These are phyloP conservation scores for Pseudocercospora cruenta DNA, from an alignment of 2,329 filamentous ascomycete genomes.

Conservation along the genomic window DNA sequence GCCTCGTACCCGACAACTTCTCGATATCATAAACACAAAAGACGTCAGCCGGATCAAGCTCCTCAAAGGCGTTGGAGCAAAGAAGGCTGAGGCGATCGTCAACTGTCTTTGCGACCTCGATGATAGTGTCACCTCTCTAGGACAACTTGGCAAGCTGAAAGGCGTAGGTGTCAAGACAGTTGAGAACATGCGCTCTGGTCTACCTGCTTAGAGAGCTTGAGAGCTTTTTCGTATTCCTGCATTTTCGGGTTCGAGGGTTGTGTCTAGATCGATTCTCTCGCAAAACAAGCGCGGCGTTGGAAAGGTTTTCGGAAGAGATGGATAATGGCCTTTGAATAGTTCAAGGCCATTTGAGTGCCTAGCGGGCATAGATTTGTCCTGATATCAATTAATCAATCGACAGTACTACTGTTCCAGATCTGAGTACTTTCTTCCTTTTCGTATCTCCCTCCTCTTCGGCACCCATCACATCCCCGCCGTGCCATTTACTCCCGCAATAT, in stretches of 20 bases:
- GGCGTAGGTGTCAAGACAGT: conserved; percentile 56
- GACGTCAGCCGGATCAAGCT: conserved; percentile 67
- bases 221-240: not conserved
- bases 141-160: conserved; percentile 50
- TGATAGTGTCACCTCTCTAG: conserved; percentile 44
- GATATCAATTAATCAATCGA: not conserved
- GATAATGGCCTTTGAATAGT: not conserved
- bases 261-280: no score
- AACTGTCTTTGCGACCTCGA: conserved; percentile 53
- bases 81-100: conserved; percentile 65
- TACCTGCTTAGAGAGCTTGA: conserved; percentile 13
- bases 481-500: no score
- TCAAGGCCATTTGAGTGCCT: not conserved
- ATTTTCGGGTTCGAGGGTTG: not conserved
- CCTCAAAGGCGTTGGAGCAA: conserved; percentile 71
- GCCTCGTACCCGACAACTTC: conserved; percentile 64
- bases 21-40: conserved; percentile 74
- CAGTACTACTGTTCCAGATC: not conserved
- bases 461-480: no score
- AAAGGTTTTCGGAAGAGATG: not conserved
- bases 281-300: conserved; percentile 7
- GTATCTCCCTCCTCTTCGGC: no score
- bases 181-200: conserved; percentile 53
- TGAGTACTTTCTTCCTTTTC: no score
- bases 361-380: not conserved